phyloP scores from a whole-genome alignment of 148 eudicot genomes.

The Cornus florida region DNA sequence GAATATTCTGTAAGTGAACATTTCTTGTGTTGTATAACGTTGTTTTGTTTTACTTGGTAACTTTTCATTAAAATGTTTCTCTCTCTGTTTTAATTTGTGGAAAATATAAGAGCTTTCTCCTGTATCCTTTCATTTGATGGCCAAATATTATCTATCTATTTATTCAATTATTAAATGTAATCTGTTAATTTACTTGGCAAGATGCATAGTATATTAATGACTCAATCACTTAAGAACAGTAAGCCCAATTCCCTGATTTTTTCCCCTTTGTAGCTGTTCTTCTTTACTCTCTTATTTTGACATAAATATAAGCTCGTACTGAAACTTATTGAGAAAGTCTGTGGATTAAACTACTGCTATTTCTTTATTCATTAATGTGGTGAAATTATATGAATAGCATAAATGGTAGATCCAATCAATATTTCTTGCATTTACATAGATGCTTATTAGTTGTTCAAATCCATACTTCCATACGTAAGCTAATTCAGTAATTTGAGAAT shows the following conservation, averaged over 20 bases:
- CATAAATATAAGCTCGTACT: background rate
- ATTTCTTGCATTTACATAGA: too few species aligned
- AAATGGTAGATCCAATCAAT: too few species aligned
- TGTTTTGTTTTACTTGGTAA: background rate
- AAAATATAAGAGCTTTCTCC: background rate
- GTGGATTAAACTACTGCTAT: background rate
- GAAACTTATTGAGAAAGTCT: background rate
- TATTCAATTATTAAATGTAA: background rate
- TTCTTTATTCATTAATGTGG: background rate
- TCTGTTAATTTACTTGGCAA: background rate
- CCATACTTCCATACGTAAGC: background rate
- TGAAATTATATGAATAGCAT: too few species aligned
- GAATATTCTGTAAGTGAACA: constrained; percentile 67
- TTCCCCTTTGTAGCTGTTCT: background rate
- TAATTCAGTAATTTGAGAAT: background rate
- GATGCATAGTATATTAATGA: background rate
- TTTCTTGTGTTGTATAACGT: background rate
- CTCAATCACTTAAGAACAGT: background rate
- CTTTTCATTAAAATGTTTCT: background rate
- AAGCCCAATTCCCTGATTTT: background rate
- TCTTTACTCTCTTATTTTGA: background rate
- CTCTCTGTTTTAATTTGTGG: background rate
- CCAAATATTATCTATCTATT: background rate
- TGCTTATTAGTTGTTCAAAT: too few species aligned
- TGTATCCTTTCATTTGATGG: background rate